Base-by-base conservation (phyloP, 176 grass and related monocot genomes). In the Thinopyrum elongatum region DNA sequence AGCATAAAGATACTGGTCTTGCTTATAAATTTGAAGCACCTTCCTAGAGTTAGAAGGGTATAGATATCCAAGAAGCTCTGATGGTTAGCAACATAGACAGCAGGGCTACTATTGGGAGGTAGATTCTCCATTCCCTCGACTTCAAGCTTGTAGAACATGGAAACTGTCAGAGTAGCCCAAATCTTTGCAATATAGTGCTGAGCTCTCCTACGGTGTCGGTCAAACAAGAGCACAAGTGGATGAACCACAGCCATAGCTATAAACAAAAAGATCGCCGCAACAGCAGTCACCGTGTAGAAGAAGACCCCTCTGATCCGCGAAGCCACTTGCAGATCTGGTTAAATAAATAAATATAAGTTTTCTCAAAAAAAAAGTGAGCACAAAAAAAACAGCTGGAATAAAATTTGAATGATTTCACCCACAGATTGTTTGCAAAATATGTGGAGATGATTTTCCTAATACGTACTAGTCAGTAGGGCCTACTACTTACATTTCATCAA, bases 11-110 rank as follows among this genome's bases (percentile, higher is more conserved):
- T 98, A 85, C 96, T 94, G 19, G 89, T 95, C 90, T 98, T 98
- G 96, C 96, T 98, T 83, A 98, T 98, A 88, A 98, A 88, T 78
- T 98, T 98, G 90, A 92, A 98, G 88, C 96, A 94, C 78, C 88
- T 90, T 26, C 93, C 91, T 73, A 95, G 81, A 38, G 93, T 92
- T 27, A 95, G 81, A 87, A 98, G 91, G 46, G 93, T 95, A 74
- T 98, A 95, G 55, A 95, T 95, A 83, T 98, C 96, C 86, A 98
- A 88, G 85, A 98, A 98, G 41, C 93, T 98, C 77, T 95, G 93
- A 64, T 98, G 96, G 76, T 98, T 98, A 22, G 96, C 94, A 53
- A 98, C 96, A 90, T 92, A 98, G 12, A 98, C 96, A 38, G 81
- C 88, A 78, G 96, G 88, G 26, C 39, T 87, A 53, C 30, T 92